These are phyloP conservation scores for Colletotrichum trifolii DNA, from an alignment of 2,329 filamentous ascomycete genomes.

Conservation along the genomic window DNA sequence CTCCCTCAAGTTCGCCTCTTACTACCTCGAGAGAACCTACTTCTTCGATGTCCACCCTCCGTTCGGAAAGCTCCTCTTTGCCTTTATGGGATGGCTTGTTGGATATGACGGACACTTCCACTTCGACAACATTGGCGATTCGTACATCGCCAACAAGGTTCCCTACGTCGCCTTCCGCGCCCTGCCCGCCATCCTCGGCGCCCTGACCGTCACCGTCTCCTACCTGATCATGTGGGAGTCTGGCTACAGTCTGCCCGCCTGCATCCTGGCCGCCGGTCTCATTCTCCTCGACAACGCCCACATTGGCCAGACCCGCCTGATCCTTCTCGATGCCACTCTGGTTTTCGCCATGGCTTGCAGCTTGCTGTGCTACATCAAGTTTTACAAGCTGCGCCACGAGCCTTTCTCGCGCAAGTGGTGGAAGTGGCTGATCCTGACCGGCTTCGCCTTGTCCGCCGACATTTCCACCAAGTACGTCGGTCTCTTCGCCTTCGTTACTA, in stretches of 20 bases:
- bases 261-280: slow-evolving; percentile 84
- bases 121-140: slow-evolving; percentile 99
- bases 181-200: slow-evolving; percentile 90
- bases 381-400: slow-evolving; percentile 93
- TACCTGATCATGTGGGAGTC: slow-evolving; percentile 99
- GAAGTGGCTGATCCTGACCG: slow-evolving; percentile 98
- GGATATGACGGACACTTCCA: slow-evolving; percentile 97
- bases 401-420: slow-evolving; percentile 97
- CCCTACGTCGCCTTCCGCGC: slow-evolving; percentile 97
- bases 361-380: slow-evolving; percentile 93
- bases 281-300: slow-evolving; percentile 98
- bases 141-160: slow-evolving; percentile 96
- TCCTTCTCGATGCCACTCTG: slow-evolving; percentile 92
- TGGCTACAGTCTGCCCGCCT: slow-evolving; percentile 94
- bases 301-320: slow-evolving; percentile 94
- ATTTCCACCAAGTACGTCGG: slow-evolving; percentile 99
- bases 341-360: slow-evolving; percentile 97
- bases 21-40: slow-evolving; percentile 95
- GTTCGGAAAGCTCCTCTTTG: slow-evolving; percentile 97
- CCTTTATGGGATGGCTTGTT: slow-evolving; percentile 95
- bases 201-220: slow-evolving; percentile 91
- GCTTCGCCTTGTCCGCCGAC: slow-evolving; percentile 93
- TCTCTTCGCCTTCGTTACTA: slow-evolving; percentile 95
- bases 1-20: slow-evolving; percentile 71
- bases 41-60: slow-evolving; percentile 99